phyloP scores from a whole-genome alignment of 164 flowering plant genomes.

The Dillenia suffruticosa region DNA sequence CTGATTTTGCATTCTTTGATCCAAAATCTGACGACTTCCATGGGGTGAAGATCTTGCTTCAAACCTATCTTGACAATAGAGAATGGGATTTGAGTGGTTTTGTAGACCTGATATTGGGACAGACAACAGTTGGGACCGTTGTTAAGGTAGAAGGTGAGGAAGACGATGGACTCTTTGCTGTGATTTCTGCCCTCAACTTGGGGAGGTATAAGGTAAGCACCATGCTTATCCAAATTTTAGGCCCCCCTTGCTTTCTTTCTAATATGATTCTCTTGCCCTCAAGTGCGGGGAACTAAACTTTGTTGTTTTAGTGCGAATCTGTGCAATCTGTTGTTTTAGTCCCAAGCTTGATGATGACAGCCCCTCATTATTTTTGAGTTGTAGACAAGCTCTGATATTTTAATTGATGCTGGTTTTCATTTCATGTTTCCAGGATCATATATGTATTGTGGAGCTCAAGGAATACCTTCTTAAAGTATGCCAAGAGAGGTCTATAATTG shows the following conservation, averaged over 20 bases:
- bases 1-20: slow-evolving; percentile 90
- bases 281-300: not conserved
- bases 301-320: not conserved
- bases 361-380: too few relatives aligned
- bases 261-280: not conserved
- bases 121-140: slow-evolving; percentile 94
- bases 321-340: too few relatives aligned
- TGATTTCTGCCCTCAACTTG: slow-evolving; percentile 69
- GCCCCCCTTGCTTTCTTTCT: not conserved
- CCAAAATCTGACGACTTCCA: slow-evolving; percentile 84
- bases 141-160: slow-evolving; percentile 77
- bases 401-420: too few relatives aligned
- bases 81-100: slow-evolving; percentile 87
- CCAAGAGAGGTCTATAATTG: slow-evolving; percentile 22
- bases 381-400: too few relatives aligned
- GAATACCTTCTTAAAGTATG: slow-evolving; percentile 57
- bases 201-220: slow-evolving; percentile 69
- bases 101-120: slow-evolving; percentile 82
- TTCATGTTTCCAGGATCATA: slow-evolving; percentile 41
- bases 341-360: too few relatives aligned
- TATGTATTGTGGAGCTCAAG: slow-evolving; percentile 59
- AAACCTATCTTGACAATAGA: slow-evolving; percentile 61
- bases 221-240: not conserved
- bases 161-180: slow-evolving; percentile 58
- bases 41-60: slow-evolving; percentile 81